Evolutionary conservation across 2,329 filamentous ascomycete genomes (phyloP).

Genomic region (Trichoderma oligosporum): DNA sequence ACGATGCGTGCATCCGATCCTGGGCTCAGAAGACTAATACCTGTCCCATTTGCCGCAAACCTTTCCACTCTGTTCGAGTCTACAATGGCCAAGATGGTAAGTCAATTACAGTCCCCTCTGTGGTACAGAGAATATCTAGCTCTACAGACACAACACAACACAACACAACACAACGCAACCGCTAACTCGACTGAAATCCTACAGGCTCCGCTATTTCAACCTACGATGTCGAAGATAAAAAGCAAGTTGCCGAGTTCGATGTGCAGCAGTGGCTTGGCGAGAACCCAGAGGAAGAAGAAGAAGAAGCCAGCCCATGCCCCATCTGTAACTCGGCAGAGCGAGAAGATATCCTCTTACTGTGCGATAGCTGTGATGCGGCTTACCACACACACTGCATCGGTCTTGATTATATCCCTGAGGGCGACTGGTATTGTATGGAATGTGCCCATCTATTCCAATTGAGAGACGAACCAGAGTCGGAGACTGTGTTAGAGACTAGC

Average conservation of each 20-base stretch:
- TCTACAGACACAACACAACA: neutral
- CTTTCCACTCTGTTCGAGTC: constrained; percentile 86
- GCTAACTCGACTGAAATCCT: constrained; percentile 5
- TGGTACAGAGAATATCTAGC: neutral
- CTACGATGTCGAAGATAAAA: constrained; percentile 72
- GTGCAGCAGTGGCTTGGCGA: constrained; percentile 70
- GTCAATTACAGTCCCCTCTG: constrained; percentile 31
- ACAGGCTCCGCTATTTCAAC: constrained; percentile 54
- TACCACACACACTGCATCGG: constrained; percentile 93
- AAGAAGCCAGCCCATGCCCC: constrained; percentile 69
- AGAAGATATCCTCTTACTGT: constrained; percentile 81
- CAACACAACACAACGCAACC: neutral
- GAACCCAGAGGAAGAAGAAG: constrained; percentile 66
- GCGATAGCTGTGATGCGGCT: constrained; percentile 82
- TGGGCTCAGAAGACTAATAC: constrained; percentile 98
- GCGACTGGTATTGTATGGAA: constrained; percentile 87
- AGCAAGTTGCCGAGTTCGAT: constrained; percentile 87
- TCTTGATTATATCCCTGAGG: constrained; percentile 69
- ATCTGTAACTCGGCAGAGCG: constrained; percentile 79
- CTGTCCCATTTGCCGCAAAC: constrained; percentile 91
- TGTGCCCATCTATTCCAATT: constrained; percentile 57
- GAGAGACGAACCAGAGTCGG: constrained; percentile 30
- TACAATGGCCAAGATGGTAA: constrained; percentile 75
- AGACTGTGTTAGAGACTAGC: constrained; percentile 32
- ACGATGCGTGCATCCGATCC: constrained; percentile 86